phyloP scores from a whole-genome alignment of 345 rosid species.

The Citrus glauca region DNA sequence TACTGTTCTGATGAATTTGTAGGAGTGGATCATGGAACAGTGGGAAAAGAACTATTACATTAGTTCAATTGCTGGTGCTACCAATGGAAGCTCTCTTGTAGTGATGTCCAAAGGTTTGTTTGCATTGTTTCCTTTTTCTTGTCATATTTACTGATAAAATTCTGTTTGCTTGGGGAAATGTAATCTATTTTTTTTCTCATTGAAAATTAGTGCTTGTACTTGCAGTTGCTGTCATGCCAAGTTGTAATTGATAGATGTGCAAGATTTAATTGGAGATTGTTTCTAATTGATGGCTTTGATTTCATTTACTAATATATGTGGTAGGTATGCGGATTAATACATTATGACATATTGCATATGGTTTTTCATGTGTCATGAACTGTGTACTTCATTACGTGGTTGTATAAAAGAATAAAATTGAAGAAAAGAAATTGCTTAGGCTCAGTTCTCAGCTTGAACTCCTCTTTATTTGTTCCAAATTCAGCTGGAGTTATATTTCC shows the following conservation, averaged over 20 bases:
- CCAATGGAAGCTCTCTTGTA: constrained; percentile 85
- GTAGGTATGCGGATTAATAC: too few species aligned
- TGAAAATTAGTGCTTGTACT: neutral
- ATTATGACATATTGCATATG: neutral
- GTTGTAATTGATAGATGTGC: neutral
- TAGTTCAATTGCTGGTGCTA: constrained; percentile 89
- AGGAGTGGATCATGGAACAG: constrained; percentile 99
- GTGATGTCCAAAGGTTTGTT: constrained; percentile 96
- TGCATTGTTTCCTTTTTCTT: constrained; percentile 1
- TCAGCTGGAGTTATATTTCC: neutral
- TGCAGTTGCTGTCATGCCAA: neutral
- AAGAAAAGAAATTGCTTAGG: neutral
- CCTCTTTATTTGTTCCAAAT: neutral
- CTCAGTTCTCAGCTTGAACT: neutral
- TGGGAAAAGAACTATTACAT: constrained; percentile 98
- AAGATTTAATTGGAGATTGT: neutral
- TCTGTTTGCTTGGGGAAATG: neutral
- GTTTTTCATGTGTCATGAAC: neutral
- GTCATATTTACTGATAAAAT: neutral
- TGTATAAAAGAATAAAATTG: neutral
- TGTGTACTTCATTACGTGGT: neutral
- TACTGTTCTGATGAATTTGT: constrained; percentile 14
- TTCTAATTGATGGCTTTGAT: neutral
- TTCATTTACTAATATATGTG: neutral
- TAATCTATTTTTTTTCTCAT: neutral